Percentiles rank a stretch among this genome's conserved stretches.
phyloP scores from a whole-genome alignment of 2,329 filamentous ascomycete species.

The Stagonosporopsis rhizophila region DNA sequence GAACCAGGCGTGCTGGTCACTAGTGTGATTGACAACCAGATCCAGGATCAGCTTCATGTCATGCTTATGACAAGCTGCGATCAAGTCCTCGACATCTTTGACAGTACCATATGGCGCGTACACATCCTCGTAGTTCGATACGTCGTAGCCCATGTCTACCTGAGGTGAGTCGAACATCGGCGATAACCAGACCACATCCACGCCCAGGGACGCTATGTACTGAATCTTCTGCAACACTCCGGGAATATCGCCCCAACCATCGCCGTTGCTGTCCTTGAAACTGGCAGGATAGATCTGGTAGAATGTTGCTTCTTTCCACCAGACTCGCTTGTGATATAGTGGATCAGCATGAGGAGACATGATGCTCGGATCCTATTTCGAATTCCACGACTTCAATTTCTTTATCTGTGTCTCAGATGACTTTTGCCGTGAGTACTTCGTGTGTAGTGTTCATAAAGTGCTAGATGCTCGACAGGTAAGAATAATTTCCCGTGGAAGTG shows the following conservation, averaged over 20 bases:
- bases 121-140: slow-evolving; percentile 71
- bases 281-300: slow-evolving; percentile 55
- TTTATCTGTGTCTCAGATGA: background rate
- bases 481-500: background rate
- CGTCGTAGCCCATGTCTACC: slow-evolving; percentile 74
- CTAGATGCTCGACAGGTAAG: background rate
- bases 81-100: slow-evolving; percentile 68
- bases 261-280: slow-evolving; percentile 62
- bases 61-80: slow-evolving; percentile 65
- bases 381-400: too few species aligned
- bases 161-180: slow-evolving; percentile 71
- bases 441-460: background rate
- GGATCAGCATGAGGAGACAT: slow-evolving; percentile 39
- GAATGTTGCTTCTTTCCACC: slow-evolving; percentile 57
- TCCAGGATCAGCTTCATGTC: slow-evolving; percentile 77
- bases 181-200: slow-evolving; percentile 72
- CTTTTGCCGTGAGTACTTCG: too few species aligned
- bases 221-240: slow-evolving; percentile 69
- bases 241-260: slow-evolving; percentile 67
- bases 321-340: slow-evolving; percentile 38
- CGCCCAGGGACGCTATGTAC: slow-evolving; percentile 62
- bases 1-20: slow-evolving; percentile 75
- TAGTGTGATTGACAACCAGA: slow-evolving; percentile 80
- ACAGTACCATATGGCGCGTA: slow-evolving; percentile 72
- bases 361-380: background rate